Percentiles rank a stretch among this genome's conserved stretches.
Conservation (phyloP, 139 green algal genomes). For the Penium margaritaceum region DNA sequence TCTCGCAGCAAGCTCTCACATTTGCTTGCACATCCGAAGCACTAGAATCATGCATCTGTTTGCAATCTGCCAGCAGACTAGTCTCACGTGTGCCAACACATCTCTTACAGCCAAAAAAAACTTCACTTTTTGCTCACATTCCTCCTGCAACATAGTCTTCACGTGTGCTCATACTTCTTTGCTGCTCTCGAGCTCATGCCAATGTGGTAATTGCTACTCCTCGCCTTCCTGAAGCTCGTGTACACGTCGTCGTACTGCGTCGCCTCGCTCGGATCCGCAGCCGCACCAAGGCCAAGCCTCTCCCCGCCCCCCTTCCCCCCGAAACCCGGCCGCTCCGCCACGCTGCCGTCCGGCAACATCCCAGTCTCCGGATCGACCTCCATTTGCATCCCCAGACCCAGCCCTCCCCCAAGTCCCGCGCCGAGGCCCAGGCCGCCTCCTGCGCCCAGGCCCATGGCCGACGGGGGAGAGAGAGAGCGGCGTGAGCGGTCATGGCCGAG, state of each 20-base stretch:
- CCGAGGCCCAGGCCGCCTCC: neutral
- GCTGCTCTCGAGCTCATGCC: constrained; percentile 25
- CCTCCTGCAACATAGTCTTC: no score
- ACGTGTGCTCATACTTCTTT: constrained; percentile 37
- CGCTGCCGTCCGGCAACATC: constrained; percentile 33
- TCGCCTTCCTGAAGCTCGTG: constrained; percentile 23
- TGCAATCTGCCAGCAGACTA: no score
- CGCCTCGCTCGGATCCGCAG: constrained; percentile 14
- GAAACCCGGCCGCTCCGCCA: constrained; percentile 10
- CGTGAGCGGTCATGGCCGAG: no score
- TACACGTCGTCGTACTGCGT: constrained; percentile 42
- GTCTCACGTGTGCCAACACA: no score
- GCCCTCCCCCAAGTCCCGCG: neutral
- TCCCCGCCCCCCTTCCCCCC: neutral
- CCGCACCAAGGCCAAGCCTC: constrained; percentile 25
- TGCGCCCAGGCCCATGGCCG: neutral
- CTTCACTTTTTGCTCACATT: no score
- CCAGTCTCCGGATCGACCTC: constrained; percentile 38
- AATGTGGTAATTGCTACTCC: constrained; percentile 39
- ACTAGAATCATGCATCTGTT: no score
- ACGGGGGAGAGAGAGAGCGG: neutral
- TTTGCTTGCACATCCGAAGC: no score
- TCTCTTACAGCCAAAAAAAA: no score
- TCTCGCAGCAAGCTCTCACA: no score
- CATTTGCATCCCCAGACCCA: constrained; percentile 15